phyloP scores from a whole-genome alignment of 352 stramenopile species.

The Pythium diclinum region DNA sequence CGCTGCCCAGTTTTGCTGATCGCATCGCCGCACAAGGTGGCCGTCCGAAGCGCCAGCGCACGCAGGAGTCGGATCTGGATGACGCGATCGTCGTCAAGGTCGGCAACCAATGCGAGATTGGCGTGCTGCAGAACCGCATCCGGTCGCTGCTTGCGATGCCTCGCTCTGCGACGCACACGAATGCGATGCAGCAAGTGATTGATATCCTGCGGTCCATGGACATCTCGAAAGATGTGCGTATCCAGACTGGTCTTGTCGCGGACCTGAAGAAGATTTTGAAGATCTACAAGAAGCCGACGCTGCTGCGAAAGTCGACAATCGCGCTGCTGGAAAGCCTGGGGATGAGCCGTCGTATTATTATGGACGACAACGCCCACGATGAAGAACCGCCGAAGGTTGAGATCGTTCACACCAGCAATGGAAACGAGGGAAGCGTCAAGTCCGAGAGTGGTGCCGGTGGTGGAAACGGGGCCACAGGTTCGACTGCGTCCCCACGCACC shows the following conservation, averaged over 20 bases:
- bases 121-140: constrained; percentile 68
- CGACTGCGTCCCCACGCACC: not conserved
- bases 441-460: constrained; percentile 7
- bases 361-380: constrained; percentile 46
- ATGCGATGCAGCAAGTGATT: constrained; percentile 70
- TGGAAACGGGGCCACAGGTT: not conserved
- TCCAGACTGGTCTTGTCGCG: constrained; percentile 64
- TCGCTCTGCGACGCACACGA: constrained; percentile 55
- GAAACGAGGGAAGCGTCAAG: constrained; percentile 16
- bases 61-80: constrained; percentile 63
- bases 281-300: constrained; percentile 74
- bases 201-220: constrained; percentile 80
- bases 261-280: constrained; percentile 81
- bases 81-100: constrained; percentile 66
- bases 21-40: constrained; percentile 23
- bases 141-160: constrained; percentile 56
- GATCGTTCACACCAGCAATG: constrained; percentile 11
- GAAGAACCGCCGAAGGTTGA: constrained; percentile 39
- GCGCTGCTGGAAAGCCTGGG: constrained; percentile 66
- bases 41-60: constrained; percentile 54
- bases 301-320: constrained; percentile 70
- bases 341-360: constrained; percentile 51
- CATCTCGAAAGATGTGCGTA: constrained; percentile 62
- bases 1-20: constrained; percentile 45
- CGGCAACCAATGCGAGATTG: constrained; percentile 54